Base-by-base conservation (phyloP, 1,139 yeast genomes). In the Arxiozyma heterogenica region DNA sequence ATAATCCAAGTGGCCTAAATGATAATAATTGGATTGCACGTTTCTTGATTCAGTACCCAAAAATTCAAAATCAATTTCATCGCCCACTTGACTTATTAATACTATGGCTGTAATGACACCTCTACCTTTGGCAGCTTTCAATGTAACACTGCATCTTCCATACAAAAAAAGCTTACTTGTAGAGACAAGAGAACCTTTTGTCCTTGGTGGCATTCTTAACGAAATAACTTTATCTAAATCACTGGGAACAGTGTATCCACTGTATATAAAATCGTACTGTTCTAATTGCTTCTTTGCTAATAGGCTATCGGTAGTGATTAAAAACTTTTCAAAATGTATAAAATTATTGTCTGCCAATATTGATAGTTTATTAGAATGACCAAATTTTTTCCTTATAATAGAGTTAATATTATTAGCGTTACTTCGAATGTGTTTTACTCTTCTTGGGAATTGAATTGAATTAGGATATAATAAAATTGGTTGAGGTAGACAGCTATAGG, bases 81-180 rank as follows among this genome's bases (percentile, higher is more conserved):
- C 98, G 70, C 87, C 86, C 47, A 86, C 88, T 61, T 88, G 88
- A 1, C 95, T 86, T 73, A 84, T 86, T 55, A 89, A 71, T 64
- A 90, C 90, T 62, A 86, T 80, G 20, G 96, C 94, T 12, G 95
- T 79, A 55, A 91, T 80, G 41, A 91, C 96, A 70, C 98, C 98
- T 30, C 58, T 54, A 8, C 69, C 65, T 44, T 67, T 56, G 4
- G 68, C 65, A 1, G 70, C 58, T 54, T 60, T 67, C 61, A 69
- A 51, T 17, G 57, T 62, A 1, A 65, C 66, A n/a, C 63, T 53
- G 4, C 59, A 60, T 50, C 54, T 60, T 0, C 72, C 71, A 53
- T 69, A 68, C 7, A 67, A 58, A 47, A 68, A 62, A 5, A 66
- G 61, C 51, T 58, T 62, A 3, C 67, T 58, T 3, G 70, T 60